Base-by-base conservation (phyloP, 208 protist genomes). In the Acanthamoeba castellanii region DNA sequence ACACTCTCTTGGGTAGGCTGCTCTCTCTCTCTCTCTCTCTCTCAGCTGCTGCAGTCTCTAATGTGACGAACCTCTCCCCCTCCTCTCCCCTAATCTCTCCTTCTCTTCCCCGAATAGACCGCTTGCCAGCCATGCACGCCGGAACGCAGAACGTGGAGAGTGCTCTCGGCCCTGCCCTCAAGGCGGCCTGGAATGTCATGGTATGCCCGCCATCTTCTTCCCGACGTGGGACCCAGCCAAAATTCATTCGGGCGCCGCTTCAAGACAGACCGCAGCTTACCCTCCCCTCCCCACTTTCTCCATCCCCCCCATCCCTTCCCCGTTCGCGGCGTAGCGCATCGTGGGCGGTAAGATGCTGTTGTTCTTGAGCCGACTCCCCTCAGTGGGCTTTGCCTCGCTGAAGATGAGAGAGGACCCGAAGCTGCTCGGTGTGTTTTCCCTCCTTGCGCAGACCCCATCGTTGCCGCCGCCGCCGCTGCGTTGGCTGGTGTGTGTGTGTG, bases 261-360 rank as follows among this genome's bases (percentile, higher is more conserved):
- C n/a, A n/a, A n/a, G n/a, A n/a, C n/a, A n/a, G n/a, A n/a, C n/a
- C n/a, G n/a, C n/a, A n/a, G n/a, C n/a, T n/a, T n/a, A n/a, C 30
- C 5, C 50, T 34, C 45, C 3, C 45, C 22, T 16, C 18, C 59
- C 20, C 59, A 5, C 59, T 64, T 94, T 5, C 11, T 45, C 6
- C 27, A 16, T 91, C 34, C 11, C 57, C 30, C 45, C 52, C 7
- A 20, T 45, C n/a, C n/a, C n/a, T n/a, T n/a, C n/a, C 66, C 16
- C n/a, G 72, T 22, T 14, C 45, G 30, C 13, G 34, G 45, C 45
- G n/a, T 45, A 93, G 88, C 66, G 97, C 52, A 95, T 96, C 92
- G 97, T 97, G 64, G 99, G 99, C 57, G 99, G 99, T 30, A 99
- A 99, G 94, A 98, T 99, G 16, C 47, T 98, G 18, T 93, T 98